phyloP scores from a whole-genome alignment of 2,329 filamentous ascomycete species.

The Gliomastix tumulicola region DNA sequence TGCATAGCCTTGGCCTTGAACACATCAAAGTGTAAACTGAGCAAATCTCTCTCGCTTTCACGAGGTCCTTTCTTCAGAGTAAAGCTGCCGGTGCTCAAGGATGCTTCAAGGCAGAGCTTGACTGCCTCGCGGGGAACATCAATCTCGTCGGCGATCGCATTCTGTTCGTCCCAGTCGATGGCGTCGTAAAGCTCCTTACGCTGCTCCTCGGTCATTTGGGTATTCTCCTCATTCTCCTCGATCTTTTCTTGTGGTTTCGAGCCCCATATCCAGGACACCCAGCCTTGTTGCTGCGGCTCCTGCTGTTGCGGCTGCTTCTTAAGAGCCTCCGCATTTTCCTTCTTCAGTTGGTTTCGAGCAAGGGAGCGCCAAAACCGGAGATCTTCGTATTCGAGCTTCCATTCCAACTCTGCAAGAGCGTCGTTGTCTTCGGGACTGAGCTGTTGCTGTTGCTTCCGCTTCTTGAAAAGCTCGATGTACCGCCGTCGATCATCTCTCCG shows the following conservation, averaged over 20 bases:
- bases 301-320: conserved; percentile 50
- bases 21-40: conserved; percentile 89
- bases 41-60: conserved; percentile 64
- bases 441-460: conserved; percentile 71
- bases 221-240: conserved; percentile 61
- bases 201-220: conserved; percentile 89
- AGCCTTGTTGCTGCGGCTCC: conserved; percentile 77
- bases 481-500: conserved; percentile 79
- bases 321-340: conserved; percentile 87
- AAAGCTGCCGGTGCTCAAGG: conserved; percentile 92
- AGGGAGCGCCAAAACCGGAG: conserved; percentile 94
- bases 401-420: conserved; percentile 71
- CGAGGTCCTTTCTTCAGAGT: conserved; percentile 70
- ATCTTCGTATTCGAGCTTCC: conserved; percentile 89
- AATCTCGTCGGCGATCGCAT: conserved; percentile 77
- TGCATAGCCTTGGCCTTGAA: conserved; percentile 89
- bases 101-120: conserved; percentile 87
- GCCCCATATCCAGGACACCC: conserved; percentile 91
- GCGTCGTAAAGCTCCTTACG: conserved; percentile 94
- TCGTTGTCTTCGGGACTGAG: conserved; percentile 63
- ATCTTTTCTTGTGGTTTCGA: conserved; percentile 57
- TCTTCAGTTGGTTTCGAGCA: conserved; percentile 87
- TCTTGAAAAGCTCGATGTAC: conserved; percentile 96
- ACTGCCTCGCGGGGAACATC: conserved; percentile 87
- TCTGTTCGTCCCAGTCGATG: conserved; percentile 98